Base-by-base conservation (phyloP, 108 stramenopile species). In the Cylindrotheca closterium region DNA sequence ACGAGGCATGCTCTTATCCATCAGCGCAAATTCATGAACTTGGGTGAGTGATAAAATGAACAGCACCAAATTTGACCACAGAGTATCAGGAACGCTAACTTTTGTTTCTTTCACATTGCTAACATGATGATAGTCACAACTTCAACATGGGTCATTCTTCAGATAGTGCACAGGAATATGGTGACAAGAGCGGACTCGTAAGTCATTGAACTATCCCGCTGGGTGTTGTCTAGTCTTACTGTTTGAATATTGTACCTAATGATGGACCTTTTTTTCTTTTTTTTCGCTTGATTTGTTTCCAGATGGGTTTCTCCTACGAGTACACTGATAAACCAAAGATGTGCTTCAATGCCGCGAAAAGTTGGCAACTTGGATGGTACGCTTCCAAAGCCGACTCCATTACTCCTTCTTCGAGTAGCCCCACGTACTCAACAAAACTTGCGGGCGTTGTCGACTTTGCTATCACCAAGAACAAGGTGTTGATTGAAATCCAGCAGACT, bases 1-100 rank as follows among this genome's bases (percentile, higher is more conserved):
- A 86, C 47, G 8, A 75, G 0, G 79, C 76, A 76, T 89, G 88
- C 59, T 55, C 46, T 28, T 78, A 73, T 48, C 24, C 74, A 2
- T 71, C 74, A 0, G 61, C 50, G 28, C 78, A 79, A 52, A 70
- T 90, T 59, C 89, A 90, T 56, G 89, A 90, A 68, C 29, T 89
- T 30, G 80, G 50, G 12, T n/a, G n/a, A n/a, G n/a, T n/a, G n/a
- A n/a, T n/a, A n/a, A n/a, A n/a, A n/a, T n/a, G n/a, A n/a, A n/a
- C n/a, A n/a, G n/a, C n/a, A n/a, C n/a, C n/a, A n/a, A n/a, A n/a
- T n/a, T n/a, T n/a, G n/a, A n/a, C n/a, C n/a, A n/a, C 58, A 60
- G 4, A 60, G 51, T 42, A 7, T 42, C 15, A 15, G 7, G 15
- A 42, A 15, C 15, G 37, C 37, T 10, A 42, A 7, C 37, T 42